Conservation (phyloP, 164 flowering plant species). For the Buxus sempervirens region DNA sequence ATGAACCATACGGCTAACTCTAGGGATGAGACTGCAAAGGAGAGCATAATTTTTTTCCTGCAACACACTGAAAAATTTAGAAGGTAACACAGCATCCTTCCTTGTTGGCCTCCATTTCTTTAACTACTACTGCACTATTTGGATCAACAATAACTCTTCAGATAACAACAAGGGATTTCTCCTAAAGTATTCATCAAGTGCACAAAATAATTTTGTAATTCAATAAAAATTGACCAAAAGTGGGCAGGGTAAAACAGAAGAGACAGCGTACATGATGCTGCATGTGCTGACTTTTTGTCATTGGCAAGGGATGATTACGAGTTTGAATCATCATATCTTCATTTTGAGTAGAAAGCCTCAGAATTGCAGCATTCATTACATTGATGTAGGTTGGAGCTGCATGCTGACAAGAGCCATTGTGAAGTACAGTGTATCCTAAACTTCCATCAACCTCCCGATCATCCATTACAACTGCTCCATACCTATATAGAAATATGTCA, state of each 20-base stretch:
- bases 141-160: not conserved
- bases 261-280: slow-evolving; percentile 75
- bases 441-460: slow-evolving; percentile 77
- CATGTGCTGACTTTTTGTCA: slow-evolving; percentile 74
- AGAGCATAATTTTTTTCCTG: not conserved
- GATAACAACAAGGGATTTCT: too few relatives aligned
- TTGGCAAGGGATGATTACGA: slow-evolving; percentile 89
- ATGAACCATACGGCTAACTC: too few relatives aligned
- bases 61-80: not conserved
- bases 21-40: not conserved
- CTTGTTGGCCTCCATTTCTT: not conserved
- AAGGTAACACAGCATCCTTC: not conserved
- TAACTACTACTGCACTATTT: not conserved
- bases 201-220: too few relatives aligned
- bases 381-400: slow-evolving; percentile 92
- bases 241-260: slow-evolving; percentile 5
- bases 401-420: slow-evolving; percentile 94
- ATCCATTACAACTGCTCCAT: slow-evolving; percentile 96
- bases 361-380: slow-evolving; percentile 84
- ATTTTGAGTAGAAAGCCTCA: slow-evolving; percentile 70
- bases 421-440: slow-evolving; percentile 84
- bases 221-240: not conserved
- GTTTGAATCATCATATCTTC: slow-evolving; percentile 73
- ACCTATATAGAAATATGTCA: slow-evolving; percentile 40
- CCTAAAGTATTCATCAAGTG: too few relatives aligned